Evolutionary conservation across 1,139 yeast genomes (phyloP).

Genomic region (Kluyveromyces sp.): DNA sequence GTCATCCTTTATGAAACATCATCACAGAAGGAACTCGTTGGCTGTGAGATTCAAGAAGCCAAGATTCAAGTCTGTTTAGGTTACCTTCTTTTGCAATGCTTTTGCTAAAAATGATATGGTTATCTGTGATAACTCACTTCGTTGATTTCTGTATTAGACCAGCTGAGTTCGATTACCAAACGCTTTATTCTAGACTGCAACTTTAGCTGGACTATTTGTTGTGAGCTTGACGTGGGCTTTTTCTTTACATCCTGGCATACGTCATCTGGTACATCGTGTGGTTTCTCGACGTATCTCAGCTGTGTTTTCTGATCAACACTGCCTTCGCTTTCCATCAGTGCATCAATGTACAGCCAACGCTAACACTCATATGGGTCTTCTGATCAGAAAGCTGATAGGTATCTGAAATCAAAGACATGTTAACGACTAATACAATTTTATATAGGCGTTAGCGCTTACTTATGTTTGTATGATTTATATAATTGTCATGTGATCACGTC

Average conservation of each 20-base stretch:
- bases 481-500: conserved; percentile 1
- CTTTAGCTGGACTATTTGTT: background rate
- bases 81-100: background rate
- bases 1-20: conserved; percentile 26
- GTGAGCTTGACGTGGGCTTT: background rate
- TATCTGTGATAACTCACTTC: too few species aligned
- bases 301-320: background rate
- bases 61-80: conserved; percentile 11
- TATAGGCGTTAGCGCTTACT: background rate
- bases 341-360: too few species aligned
- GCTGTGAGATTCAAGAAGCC: conserved; percentile 30
- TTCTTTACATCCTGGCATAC: background rate
- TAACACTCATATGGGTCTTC: too few species aligned
- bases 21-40: conserved; percentile 30
- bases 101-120: background rate
- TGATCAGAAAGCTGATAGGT: background rate
- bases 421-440: background rate
- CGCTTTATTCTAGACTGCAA: background rate
- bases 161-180: background rate
- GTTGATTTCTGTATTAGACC: too few species aligned
- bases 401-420: background rate
- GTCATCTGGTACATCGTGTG: background rate
- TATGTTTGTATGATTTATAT: background rate
- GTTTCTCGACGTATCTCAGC: background rate
- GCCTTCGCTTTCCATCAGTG: background rate